Conservation (phyloP, 805 yeast genomes). For the Aciculoconidium aculeatum region DNA sequence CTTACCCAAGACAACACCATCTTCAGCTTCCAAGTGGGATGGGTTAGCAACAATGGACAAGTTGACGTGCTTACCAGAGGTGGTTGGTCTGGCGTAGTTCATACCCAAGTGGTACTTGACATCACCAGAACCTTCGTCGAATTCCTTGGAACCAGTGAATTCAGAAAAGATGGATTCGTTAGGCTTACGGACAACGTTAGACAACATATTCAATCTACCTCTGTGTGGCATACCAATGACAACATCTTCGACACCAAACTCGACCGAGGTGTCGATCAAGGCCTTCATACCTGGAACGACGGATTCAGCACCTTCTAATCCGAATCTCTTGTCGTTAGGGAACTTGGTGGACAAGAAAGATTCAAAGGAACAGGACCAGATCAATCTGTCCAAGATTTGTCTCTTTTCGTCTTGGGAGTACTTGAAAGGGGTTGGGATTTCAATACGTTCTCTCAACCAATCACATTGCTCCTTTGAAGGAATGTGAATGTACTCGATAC, state of each 20-base stretch:
- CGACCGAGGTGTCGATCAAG: conserved; percentile 88
- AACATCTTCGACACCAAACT: conserved; percentile 88
- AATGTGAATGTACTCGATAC: conserved; percentile 94
- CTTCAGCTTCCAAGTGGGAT: conserved; percentile 98
- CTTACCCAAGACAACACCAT: conserved; percentile 97
- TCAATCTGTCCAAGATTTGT: conserved; percentile 91
- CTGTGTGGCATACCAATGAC: conserved; percentile 99
- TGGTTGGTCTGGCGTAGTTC: conserved; percentile 98
- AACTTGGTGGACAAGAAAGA: conserved; percentile 87
- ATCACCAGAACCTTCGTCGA: conserved; percentile 98
- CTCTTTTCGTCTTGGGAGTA: conserved; percentile 86
- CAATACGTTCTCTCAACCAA: conserved; percentile 96
- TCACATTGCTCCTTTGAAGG: conserved; percentile 94
- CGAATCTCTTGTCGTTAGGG: conserved; percentile 98
- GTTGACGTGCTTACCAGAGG: conserved; percentile 94
- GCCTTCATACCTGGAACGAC: conserved; percentile 97
- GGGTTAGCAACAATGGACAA: conserved; percentile 97
- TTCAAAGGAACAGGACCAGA: conserved; percentile 96
- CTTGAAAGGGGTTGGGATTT: conserved; percentile 82
- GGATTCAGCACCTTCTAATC: conserved; percentile 97
- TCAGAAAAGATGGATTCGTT: conserved; percentile 96
- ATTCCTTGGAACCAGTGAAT: conserved; percentile 84
- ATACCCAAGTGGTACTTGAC: conserved; percentile 98
- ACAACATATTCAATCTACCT: conserved; percentile 96
- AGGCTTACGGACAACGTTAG: conserved; percentile 97